These are phyloP conservation scores for Cutaneotrichosporon sp. DNA, from an alignment of 1,284 basidiomycete species.

Conservation along the genomic window DNA sequence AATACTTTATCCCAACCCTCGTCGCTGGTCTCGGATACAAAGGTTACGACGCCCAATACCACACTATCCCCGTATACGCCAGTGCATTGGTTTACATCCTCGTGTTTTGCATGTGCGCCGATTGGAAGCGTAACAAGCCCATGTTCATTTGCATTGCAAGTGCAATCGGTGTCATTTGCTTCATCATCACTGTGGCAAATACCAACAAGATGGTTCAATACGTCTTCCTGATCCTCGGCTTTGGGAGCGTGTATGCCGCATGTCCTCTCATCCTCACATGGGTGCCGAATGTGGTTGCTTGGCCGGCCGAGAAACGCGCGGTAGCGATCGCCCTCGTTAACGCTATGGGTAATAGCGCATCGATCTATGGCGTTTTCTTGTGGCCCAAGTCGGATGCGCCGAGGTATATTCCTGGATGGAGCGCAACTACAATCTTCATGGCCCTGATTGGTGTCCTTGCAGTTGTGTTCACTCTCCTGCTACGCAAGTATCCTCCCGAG, in stretches of 20 bases:
- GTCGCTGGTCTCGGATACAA: constrained; percentile 42
- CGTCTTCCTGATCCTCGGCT: constrained; percentile 56
- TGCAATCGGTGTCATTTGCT: constrained; percentile 45
- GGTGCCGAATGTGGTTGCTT: constrained; percentile 49
- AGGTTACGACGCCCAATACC: constrained; percentile 54
- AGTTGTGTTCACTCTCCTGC: constrained; percentile 45
- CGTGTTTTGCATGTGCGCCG: constrained; percentile 53
- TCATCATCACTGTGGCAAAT: constrained; percentile 53
- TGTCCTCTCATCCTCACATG: constrained; percentile 54
- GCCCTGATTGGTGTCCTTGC: constrained; percentile 48
- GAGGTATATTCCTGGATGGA: constrained; percentile 54
- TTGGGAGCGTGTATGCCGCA: constrained; percentile 55
- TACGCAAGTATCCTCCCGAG: constrained; percentile 11
- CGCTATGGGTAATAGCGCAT: constrained; percentile 46
- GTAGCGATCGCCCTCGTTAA: constrained; percentile 54
- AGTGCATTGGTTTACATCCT: constrained; percentile 51
- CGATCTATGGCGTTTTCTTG: constrained; percentile 57
- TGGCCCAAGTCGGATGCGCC: constrained; percentile 54
- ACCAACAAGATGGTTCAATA: constrained; percentile 51
- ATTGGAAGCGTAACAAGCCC: constrained; percentile 52
- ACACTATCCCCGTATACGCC: constrained; percentile 57
- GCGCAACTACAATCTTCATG: constrained; percentile 51
- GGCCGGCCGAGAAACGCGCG: constrained; percentile 53
- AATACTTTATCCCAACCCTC: constrained; percentile 56
- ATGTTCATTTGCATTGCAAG: constrained; percentile 49